phyloP scores from a whole-genome alignment of 495 filamentous ascomycete genomes.

The Oidiodendron maius region DNA sequence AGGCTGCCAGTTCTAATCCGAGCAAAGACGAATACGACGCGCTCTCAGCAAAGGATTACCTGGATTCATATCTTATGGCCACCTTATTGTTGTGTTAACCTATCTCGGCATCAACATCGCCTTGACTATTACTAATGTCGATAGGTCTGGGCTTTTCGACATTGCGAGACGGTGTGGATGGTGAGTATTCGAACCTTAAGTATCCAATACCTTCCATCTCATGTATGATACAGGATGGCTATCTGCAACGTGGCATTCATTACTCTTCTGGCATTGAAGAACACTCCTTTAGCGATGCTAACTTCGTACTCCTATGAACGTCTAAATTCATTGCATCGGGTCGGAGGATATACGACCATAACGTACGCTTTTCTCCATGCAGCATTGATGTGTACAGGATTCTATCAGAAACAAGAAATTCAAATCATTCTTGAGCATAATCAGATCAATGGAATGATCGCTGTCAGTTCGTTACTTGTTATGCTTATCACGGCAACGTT shows the following conservation, averaged over 20 bases:
- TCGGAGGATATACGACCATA: conserved; percentile 50
- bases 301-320: conserved; percentile 55
- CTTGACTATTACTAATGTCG: conserved; percentile 40
- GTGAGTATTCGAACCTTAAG: conserved; percentile 28
- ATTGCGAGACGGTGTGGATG: conserved; percentile 41
- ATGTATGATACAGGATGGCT: conserved; percentile 37
- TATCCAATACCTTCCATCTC: not conserved
- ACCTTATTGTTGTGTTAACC: conserved; percentile 37
- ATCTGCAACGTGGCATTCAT: conserved; percentile 47
- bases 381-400: conserved; percentile 32
- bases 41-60: conserved; percentile 37
- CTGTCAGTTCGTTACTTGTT: conserved; percentile 42
- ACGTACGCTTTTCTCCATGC: conserved; percentile 37
- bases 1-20: too few species aligned
- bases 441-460: conserved; percentile 39
- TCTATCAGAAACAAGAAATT: conserved; percentile 14
- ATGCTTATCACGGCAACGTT: conserved; percentile 27
- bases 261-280: conserved; percentile 54
- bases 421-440: conserved; percentile 30
- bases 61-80: conserved; percentile 47
- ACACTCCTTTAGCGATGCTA: conserved; percentile 51
- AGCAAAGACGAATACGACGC: conserved; percentile 33
- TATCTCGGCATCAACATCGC: conserved; percentile 47
- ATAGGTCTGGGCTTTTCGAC: conserved; percentile 25
- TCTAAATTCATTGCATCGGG: conserved; percentile 53